Evolutionary conservation across 306 rosid species (phyloP).

Genomic region (Crataegus laevigata): DNA sequence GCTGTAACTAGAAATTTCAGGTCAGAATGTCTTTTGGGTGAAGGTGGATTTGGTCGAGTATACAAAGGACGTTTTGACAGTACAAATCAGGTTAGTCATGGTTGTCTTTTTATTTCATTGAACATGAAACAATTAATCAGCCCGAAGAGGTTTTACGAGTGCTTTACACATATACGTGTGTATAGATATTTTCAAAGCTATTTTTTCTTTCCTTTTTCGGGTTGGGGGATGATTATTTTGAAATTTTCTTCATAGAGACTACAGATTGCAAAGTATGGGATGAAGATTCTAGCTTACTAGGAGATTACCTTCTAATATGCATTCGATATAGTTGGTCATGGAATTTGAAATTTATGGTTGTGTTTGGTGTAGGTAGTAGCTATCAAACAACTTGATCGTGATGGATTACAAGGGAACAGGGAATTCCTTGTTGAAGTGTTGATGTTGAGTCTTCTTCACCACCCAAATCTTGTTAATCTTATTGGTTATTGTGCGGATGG

Average conservation of each 20-base stretch:
- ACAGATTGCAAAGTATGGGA: neutral
- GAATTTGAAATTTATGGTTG: constrained; percentile 10
- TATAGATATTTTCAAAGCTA: neutral
- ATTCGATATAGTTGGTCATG: neutral
- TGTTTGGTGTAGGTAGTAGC: constrained; percentile 63
- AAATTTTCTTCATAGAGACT: neutral
- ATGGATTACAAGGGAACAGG: constrained; percentile 93
- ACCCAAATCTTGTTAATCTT: constrained; percentile 87
- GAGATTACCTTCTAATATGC: neutral
- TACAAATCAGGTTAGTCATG: constrained; percentile 55
- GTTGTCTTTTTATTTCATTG: neutral
- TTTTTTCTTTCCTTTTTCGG: neutral
- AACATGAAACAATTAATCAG: neutral
- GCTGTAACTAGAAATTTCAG: constrained; percentile 83
- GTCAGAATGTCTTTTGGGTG: constrained; percentile 79
- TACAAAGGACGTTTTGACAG: constrained; percentile 80
- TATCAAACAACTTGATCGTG: constrained; percentile 87
- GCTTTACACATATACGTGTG: neutral
- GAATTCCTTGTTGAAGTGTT: constrained; percentile 93
- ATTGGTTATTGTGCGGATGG: constrained; percentile 97
- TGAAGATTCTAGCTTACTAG: neutral
- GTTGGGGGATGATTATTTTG: neutral
- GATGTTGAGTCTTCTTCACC: constrained; percentile 94
- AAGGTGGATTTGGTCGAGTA: constrained; percentile 96
- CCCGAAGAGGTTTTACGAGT: neutral